Evolutionary conservation across 495 filamentous ascomycete genomes (phyloP).

Genomic region (Xylaria sp.): DNA sequence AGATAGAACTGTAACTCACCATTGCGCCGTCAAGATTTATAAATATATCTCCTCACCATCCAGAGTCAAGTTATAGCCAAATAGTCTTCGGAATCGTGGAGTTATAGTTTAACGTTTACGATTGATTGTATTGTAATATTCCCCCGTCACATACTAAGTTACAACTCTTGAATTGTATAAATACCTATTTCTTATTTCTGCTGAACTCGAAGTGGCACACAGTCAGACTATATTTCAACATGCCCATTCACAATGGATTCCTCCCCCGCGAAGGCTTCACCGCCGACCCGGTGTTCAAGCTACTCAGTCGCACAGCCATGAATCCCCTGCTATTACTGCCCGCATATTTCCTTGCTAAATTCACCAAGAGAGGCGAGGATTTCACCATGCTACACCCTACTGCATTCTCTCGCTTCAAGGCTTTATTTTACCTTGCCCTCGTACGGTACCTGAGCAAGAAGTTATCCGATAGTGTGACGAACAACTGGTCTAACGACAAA

Average conservation of each 20-base stretch:
- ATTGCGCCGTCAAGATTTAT: background rate
- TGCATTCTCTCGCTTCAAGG: conserved; percentile 53
- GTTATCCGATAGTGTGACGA: conserved; percentile 60
- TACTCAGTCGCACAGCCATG: conserved; percentile 63
- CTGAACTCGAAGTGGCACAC: background rate
- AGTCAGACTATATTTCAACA: conserved; percentile 31
- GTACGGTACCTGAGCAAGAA: conserved; percentile 55
- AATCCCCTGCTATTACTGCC: conserved; percentile 68
- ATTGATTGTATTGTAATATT: background rate
- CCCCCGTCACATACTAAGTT: background rate
- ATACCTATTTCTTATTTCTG: too few relatives aligned
- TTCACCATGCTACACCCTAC: conserved; percentile 57
- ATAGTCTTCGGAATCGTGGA: background rate
- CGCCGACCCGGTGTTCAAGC: conserved; percentile 60
- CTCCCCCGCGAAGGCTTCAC: conserved; percentile 66
- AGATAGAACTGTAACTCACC: background rate
- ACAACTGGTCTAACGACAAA: conserved; percentile 66
- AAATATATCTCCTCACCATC: background rate
- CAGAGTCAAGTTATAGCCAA: background rate
- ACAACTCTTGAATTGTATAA: background rate
- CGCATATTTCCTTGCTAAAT: conserved; percentile 63
- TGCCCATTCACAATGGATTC: conserved; percentile 57
- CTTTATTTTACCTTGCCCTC: conserved; percentile 57
- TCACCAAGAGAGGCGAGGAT: conserved; percentile 63
- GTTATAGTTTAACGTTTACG: background rate